Conservation (phyloP, 805 yeast genomes). For the Yamadazyma philogaea region DNA sequence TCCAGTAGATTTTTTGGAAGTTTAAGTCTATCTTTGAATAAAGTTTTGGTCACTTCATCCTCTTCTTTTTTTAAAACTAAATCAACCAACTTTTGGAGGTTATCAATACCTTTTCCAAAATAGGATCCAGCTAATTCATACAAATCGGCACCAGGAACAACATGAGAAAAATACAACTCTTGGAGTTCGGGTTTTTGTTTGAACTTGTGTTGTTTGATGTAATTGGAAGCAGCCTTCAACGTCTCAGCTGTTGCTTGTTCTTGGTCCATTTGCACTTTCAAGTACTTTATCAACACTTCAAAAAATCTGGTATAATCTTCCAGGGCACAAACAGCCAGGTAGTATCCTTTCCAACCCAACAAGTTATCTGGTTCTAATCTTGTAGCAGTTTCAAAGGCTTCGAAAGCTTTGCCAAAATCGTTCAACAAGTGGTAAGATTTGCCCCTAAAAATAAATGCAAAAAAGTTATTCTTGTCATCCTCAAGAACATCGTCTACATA, state of each 20-base stretch:
- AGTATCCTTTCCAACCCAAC: slow-evolving; percentile 80
- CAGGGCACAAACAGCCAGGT: slow-evolving; percentile 40
- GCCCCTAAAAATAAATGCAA: slow-evolving; percentile 70
- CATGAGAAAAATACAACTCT: slow-evolving; percentile 46
- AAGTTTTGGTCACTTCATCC: slow-evolving; percentile 34
- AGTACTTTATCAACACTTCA: slow-evolving; percentile 42
- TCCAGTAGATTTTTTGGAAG: slow-evolving; percentile 42
- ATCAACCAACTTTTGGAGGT: slow-evolving; percentile 42
- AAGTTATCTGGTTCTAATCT: slow-evolving; percentile 48
- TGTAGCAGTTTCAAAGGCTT: slow-evolving; percentile 49
- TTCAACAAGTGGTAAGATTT: slow-evolving; percentile 55
- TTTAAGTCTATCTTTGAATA: slow-evolving; percentile 49
- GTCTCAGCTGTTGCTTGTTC: slow-evolving; percentile 49
- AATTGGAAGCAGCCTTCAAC: slow-evolving; percentile 44
- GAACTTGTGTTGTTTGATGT: slow-evolving; percentile 36
- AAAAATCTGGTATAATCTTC: slow-evolving; percentile 47
- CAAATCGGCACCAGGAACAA: slow-evolving; percentile 55
- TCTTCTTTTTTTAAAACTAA: slow-evolving; percentile 41
- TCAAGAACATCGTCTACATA: slow-evolving; percentile 54
- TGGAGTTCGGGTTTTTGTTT: slow-evolving; percentile 31
- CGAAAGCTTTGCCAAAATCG: slow-evolving; percentile 36
- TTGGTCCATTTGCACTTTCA: slow-evolving; percentile 39
- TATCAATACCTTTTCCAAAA: slow-evolving; percentile 44
- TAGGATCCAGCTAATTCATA: slow-evolving; percentile 49
- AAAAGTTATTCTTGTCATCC: slow-evolving; percentile 54